phyloP scores from a whole-genome alignment of 2,329 filamentous ascomycete species.

The Neopestalotiopsis rosae region DNA sequence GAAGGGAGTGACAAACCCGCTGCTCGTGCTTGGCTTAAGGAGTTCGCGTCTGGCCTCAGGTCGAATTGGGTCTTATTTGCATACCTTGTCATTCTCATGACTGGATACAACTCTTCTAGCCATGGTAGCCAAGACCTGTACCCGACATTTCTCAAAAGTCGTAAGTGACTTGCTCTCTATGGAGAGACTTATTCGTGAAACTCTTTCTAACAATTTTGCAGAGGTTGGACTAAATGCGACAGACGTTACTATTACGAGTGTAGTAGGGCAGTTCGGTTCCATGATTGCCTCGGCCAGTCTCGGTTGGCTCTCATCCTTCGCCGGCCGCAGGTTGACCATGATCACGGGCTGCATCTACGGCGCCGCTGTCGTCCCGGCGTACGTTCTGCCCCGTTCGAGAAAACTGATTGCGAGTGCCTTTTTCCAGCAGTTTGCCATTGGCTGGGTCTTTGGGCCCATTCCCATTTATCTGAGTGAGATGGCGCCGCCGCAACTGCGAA shows the following conservation, averaged over 20 bases:
- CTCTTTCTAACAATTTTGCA: neutral
- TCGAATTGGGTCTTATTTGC: slow-evolving; percentile 80
- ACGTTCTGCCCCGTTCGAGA: slow-evolving; percentile 70
- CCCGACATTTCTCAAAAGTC: slow-evolving; percentile 63
- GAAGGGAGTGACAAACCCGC: slow-evolving; percentile 56
- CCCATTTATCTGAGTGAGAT: slow-evolving; percentile 83
- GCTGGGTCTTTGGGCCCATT: slow-evolving; percentile 77
- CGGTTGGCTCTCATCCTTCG: slow-evolving; percentile 71
- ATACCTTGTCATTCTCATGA: slow-evolving; percentile 89
- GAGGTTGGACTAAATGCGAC: slow-evolving; percentile 56
- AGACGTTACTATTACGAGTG: slow-evolving; percentile 66
- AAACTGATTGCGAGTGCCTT: slow-evolving; percentile 80
- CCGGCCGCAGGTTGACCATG: slow-evolving; percentile 73
- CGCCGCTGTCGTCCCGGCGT: slow-evolving; percentile 82
- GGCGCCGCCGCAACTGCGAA: slow-evolving; percentile 73
- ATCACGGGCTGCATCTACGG: slow-evolving; percentile 68
- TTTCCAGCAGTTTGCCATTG: slow-evolving; percentile 81
- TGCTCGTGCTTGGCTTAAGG: slow-evolving; percentile 71
- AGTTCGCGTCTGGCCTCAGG: slow-evolving; percentile 79
- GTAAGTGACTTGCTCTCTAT: neutral
- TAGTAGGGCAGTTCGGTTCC: slow-evolving; percentile 74
- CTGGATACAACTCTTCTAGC: slow-evolving; percentile 93
- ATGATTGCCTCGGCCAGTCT: slow-evolving; percentile 69
- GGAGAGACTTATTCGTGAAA: neutral
- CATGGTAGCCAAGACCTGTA: slow-evolving; percentile 73